These are phyloP conservation scores for Didymella sp. DNA, from an alignment of 2,329 filamentous ascomycete species.

Conservation along the genomic window DNA sequence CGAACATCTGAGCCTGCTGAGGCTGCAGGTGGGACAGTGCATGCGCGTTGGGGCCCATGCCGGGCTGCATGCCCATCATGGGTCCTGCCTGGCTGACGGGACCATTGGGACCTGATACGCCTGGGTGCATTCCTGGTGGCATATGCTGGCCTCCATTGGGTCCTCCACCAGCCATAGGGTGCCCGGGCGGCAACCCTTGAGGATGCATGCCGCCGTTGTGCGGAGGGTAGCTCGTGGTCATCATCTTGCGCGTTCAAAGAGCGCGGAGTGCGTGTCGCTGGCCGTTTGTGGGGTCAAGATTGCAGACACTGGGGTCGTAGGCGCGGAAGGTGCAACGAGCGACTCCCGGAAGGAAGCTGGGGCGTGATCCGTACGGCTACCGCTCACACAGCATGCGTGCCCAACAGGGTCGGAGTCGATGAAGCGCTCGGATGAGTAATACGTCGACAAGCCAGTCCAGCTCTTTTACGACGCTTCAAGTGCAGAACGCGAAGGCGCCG, in stretches of 20 bases:
- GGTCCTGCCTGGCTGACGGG: conserved; percentile 72
- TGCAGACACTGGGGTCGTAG: background rate
- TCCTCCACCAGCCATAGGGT: conserved; percentile 70
- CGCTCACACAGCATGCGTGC: background rate
- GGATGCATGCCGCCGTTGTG: conserved; percentile 76
- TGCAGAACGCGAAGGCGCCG: conserved; percentile 1
- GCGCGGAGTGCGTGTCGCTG: background rate
- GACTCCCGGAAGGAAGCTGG: background rate
- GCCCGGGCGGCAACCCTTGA: conserved; percentile 70
- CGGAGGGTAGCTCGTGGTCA: conserved; percentile 74
- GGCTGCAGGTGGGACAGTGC: conserved; percentile 76
- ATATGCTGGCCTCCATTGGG: conserved; percentile 75
- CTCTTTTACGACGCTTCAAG: background rate
- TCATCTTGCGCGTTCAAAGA: conserved; percentile 61
- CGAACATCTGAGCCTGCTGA: conserved; percentile 64
- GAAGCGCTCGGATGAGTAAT: background rate
- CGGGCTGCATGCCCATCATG: conserved; percentile 81
- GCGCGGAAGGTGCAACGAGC: background rate
- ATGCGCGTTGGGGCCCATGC: conserved; percentile 69
- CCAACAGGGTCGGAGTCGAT: background rate
- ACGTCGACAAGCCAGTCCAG: background rate
- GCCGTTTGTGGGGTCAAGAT: background rate
- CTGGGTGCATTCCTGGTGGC: conserved; percentile 73
- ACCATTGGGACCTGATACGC: conserved; percentile 73
- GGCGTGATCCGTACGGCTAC: background rate